These are phyloP conservation scores for Euphorbia celastroides DNA, from an alignment of 441 rosid genomes.

Conservation along the genomic window DNA sequence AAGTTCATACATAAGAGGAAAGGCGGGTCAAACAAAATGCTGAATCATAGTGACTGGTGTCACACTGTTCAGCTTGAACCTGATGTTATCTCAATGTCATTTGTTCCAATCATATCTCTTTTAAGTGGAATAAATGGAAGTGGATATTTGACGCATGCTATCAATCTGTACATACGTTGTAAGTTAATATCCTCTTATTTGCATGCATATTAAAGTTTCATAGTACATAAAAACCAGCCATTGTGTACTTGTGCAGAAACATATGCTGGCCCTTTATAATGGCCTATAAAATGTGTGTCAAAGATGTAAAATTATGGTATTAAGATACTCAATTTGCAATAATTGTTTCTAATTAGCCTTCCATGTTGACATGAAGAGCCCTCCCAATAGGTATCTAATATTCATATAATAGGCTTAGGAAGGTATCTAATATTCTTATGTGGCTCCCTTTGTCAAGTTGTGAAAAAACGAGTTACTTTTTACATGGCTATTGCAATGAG, in stretches of 20 bases:
- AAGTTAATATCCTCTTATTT: constrained; percentile 31
- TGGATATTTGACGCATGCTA: constrained; percentile 96
- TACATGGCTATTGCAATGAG: no score
- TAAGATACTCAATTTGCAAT: background rate
- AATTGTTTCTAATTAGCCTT: background rate
- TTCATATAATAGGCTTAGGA: background rate
- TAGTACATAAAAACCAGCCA: background rate
- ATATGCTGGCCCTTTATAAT: background rate
- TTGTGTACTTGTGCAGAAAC: background rate
- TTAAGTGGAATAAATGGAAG: constrained; percentile 90
- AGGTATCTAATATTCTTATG: no score
- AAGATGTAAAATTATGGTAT: background rate
- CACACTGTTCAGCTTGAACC: constrained; percentile 87
- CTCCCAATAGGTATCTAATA: background rate
- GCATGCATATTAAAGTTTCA: background rate
- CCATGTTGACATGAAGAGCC: background rate
- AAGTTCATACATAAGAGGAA: constrained; percentile 63
- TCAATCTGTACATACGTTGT: constrained; percentile 90
- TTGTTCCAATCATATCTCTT: constrained; percentile 81
- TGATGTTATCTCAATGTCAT: constrained; percentile 85
- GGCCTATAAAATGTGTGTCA: background rate
- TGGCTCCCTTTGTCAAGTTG: background rate
- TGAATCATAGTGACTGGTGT: constrained; percentile 80
- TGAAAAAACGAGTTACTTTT: background rate
- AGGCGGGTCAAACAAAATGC: constrained; percentile 66